Base-by-base conservation (phyloP, 352 stramenopile species). In the Pythium angustatum region DNA sequence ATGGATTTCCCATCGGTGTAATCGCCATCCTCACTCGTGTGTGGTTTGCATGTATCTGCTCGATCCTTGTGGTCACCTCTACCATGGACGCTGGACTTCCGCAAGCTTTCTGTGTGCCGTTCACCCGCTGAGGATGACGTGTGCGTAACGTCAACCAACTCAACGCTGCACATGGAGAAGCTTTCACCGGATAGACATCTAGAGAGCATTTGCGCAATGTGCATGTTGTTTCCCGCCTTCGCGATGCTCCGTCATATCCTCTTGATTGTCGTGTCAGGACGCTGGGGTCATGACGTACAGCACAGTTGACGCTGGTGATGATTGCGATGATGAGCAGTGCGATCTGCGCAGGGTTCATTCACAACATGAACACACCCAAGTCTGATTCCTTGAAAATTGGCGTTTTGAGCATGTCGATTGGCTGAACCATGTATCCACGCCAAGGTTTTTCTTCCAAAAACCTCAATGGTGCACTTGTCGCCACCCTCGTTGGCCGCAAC, bases 1-100 rank as follows among this genome's bases (percentile, higher is more conserved):
- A 83, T 93, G 52, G 82, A 93, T 26, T 85, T 76, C 41, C 81
- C 81, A 14, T 73, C 83, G 57, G 72, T 88, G 43, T 93, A 79
- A 82, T 21, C 17, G 21, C 52, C 15, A 22, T 43, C 52, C 30
- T 60, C 30, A 41, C 56, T 53, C 55, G 21, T 53, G 31, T 74
- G 55, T 56, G 30, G n/a, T 53, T 14, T 55, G 58, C 34, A 47
- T 50, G 34, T 14, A 17, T 54, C 12, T 40, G 24, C 61, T 62
- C 54, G 33, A 40, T 60, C 21, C 21, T 28, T 22, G 9, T 43
- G 17, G 11, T 51, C 24, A 27, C 44, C 38, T 8, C 15, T 44
- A 2, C 15, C 38, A 21, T 44, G 30, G n/a, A 53, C 24, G 26
- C 31, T 53, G 26, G 31, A 41, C 31, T 47, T 22, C 50, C 22